Base-by-base conservation (phyloP, 2,329 filamentous ascomycete species). In the Akanthomyces lecanii region DNA sequence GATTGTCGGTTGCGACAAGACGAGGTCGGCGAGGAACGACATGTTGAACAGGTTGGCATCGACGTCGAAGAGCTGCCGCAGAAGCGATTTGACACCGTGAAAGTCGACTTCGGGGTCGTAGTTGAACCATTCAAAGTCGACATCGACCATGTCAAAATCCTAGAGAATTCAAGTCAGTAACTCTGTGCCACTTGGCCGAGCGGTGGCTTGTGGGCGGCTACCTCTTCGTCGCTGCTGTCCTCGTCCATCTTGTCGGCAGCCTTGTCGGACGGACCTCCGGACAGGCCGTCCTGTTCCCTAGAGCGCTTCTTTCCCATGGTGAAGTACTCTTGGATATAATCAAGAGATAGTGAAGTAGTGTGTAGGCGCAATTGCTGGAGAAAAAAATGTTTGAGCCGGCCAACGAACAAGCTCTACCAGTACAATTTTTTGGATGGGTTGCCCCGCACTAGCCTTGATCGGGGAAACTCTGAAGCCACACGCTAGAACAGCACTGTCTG, bases 111-210 rank as follows among this genome's bases (percentile, higher is more conserved):
- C 86, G 2, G 90, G 83, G 70, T 95, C 89, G 66, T 94, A 96
- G 77, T 97, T 96, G 80, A 98, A 99, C 90, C 92, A 98, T 79
- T 99, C 95, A 71, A 99, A 99, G 68, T 98, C 94, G 63, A 98
- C 92, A 73, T 98, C 89, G 67, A 99, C 87, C 75, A 94, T 89
- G 73, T 97, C 90, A 71, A 92, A 89, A 71, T 97, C 91, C 91
- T 96, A 61, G 42, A 30, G 28, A 50, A 61, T 12, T 45, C 4
- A n/a, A 45, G 42, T 67, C 44, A 68, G 62, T 33, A 33, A 47
- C 5, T 38, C 6, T 51, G 33, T 23, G 12, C 4, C 12, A 5
- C 18, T 30, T 53, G 21, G 4, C 44, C 61, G 55, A 66, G 52
- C 61, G 53, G 42, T 52, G 45, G 16, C 16, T 4, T 8, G 25